Conservation (phyloP, 352 stramenopile genomes). For the Globisporangium uncinulatum region DNA sequence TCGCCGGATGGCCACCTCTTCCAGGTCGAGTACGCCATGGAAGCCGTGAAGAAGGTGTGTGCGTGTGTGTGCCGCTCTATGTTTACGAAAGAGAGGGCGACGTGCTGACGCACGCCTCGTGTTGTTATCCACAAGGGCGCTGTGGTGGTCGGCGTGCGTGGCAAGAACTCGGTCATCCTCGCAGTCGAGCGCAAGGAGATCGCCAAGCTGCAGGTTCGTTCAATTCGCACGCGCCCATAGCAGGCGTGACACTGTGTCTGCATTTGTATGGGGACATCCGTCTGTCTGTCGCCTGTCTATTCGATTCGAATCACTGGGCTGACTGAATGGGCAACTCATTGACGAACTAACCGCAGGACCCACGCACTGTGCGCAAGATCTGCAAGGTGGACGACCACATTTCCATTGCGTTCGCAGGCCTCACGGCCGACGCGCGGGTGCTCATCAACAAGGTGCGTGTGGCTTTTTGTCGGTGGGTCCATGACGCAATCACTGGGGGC, state of each 20-base stretch:
- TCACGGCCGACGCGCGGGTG: constrained; percentile 97
- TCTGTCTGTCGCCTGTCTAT: too few relatives aligned
- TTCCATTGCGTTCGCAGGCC: constrained; percentile 97
- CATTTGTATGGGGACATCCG: too few relatives aligned
- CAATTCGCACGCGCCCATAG: not conserved
- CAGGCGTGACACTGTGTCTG: not conserved
- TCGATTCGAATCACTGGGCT: not conserved
- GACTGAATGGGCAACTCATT: not conserved
- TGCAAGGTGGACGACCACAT: constrained; percentile 98
- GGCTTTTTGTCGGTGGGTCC: too few relatives aligned
- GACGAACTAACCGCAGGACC: constrained; percentile 47
- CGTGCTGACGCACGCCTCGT: not conserved
- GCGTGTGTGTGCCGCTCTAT: not conserved
- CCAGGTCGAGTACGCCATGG: constrained; percentile 99
- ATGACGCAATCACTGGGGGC: not conserved
- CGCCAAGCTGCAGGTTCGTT: constrained; percentile 82
- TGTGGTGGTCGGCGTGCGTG: constrained; percentile 96
- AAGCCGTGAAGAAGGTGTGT: constrained; percentile 94
- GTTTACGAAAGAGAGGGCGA: not conserved
- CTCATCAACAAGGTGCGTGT: constrained; percentile 92
- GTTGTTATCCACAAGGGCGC: constrained; percentile 61
- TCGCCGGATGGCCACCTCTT: constrained; percentile 99
- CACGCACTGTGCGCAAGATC: constrained; percentile 98
- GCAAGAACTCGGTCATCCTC: constrained; percentile 94
- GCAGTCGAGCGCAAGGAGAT: constrained; percentile 89